Evolutionary conservation across 1,284 basidiomycete species (phyloP), one percentile per base, ranked within the genome.

Genomic region (Pterulicium gracile): DNA sequence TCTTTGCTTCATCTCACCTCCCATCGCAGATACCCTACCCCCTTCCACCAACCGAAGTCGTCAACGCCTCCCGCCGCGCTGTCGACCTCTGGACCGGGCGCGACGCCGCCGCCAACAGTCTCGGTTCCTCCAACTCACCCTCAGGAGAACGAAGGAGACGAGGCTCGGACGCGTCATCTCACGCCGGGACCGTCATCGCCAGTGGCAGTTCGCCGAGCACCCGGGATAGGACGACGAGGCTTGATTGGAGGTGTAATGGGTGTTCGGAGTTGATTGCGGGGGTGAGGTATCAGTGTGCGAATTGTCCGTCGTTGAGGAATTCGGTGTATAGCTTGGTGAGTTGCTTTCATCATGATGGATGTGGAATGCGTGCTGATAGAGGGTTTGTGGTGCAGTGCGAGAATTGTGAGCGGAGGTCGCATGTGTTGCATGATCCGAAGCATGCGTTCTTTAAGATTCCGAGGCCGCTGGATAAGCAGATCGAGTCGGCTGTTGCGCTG

Each of bases 361-460:
- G 10, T 7, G n/a, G 7, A 32, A n/a, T 32, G 27, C n/a, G 7
- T 32, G n/a, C 53, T 19, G 45, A 14, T 43, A 41, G 34, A 14
- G 7, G 20, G 18, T 17, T 24, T 20, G 1, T 24, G 36, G 46
- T 24, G n/a, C 48, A 92, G 88, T 94, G 91, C 59, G 68, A 74
- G 18, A 69, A 70, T 19, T 95, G 91, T 59, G 91, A 95, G 62
- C 61, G 68, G 36, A 70, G 71, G 32, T 92, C 88, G 0, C 88
- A 91, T 56, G 63, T 72, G 5, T 55, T 88, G 18, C 90, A 95
- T 57, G 80, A 93, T 58, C 77, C 88, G 0, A 75, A 73, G 61
- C 90, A 95, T 54, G 69, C 87, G 22, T 95, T 94, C 67, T 79
- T 93, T 71, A 91, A 88, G 58, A 69, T 94, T 27, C 79, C 81